Conservation (phyloP, 345 rosid species). For the Crucihimalaya himalaica region DNA sequence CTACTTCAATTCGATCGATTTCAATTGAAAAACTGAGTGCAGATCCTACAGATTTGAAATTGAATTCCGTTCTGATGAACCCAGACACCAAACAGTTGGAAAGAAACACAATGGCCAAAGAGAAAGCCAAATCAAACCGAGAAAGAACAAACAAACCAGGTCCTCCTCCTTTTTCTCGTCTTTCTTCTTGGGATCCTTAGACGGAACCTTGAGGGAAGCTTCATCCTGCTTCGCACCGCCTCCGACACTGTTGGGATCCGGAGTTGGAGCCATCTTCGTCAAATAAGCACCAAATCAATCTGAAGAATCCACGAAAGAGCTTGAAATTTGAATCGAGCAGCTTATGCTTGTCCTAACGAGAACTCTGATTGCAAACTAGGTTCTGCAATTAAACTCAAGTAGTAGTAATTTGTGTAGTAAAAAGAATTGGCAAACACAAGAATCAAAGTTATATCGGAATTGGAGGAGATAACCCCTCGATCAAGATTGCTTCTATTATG, state of each 20-base stretch:
- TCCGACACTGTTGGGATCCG: slow-evolving; percentile 57
- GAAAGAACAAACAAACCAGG: slow-evolving; percentile 47
- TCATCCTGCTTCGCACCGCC: slow-evolving; percentile 54
- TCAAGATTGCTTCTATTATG: no score
- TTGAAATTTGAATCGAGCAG: slow-evolving; percentile 19
- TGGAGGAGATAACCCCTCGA: no score
- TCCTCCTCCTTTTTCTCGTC: slow-evolving; percentile 93
- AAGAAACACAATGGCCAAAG: neutral
- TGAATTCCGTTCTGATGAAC: neutral
- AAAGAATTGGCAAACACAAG: no score
- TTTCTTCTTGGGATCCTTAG: slow-evolving; percentile 86
- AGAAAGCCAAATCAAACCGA: neutral
- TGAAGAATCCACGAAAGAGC: neutral
- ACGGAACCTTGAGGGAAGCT: slow-evolving; percentile 58
- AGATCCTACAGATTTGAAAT: slow-evolving; percentile 4
- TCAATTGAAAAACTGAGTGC: neutral
- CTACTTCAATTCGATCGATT: slow-evolving; percentile 6
- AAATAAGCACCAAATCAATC: neutral
- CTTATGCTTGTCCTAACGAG: neutral
- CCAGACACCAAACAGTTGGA: neutral
- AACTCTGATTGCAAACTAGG: neutral
- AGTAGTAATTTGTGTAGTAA: no score
- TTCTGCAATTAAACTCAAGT: no score
- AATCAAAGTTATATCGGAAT: no score
- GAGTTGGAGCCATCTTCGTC: slow-evolving; percentile 43